Evolutionary conservation across 2,329 filamentous ascomycete genomes (phyloP).

Genomic region (Colletotrichum simmondsii): DNA sequence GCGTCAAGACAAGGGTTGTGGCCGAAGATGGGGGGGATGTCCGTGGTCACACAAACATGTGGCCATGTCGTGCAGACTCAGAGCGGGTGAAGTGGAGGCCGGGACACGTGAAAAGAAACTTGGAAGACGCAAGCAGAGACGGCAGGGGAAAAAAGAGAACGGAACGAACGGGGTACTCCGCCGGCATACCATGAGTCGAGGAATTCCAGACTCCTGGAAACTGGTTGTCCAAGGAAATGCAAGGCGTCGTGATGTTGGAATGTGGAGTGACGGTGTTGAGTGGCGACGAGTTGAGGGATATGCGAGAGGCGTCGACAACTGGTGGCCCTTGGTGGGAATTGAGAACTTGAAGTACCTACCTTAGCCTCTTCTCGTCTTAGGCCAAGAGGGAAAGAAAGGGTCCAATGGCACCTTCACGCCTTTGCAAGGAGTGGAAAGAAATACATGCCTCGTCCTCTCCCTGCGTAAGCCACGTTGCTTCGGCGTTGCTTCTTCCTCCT

Average conservation of each 20-base stretch:
- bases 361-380: not conserved
- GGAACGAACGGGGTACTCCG: not conserved
- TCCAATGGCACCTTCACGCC: not conserved
- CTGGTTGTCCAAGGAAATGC: not conserved
- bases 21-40: not conserved
- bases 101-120: not conserved
- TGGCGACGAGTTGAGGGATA: constrained; percentile 1
- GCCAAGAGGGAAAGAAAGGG: not conserved
- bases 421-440: not conserved
- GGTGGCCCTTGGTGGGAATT: not conserved
- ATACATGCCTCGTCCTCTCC: not conserved
- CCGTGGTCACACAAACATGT: not conserved
- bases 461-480: not conserved
- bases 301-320: not conserved
- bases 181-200: not conserved
- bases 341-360: not conserved
- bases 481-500: not conserved
- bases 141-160: not conserved
- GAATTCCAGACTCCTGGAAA: not conserved
- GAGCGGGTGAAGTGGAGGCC: not conserved
- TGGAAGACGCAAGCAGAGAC: not conserved
- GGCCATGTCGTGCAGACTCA: not conserved
- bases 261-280: not conserved
- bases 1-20: not conserved
- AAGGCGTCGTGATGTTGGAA: constrained; percentile 1